A percentile compares a stretch with the other conserved stretches of the same genome.
phyloP scores from a whole-genome alignment of 805 yeast species.

The Komagataella mondaviorum region DNA sequence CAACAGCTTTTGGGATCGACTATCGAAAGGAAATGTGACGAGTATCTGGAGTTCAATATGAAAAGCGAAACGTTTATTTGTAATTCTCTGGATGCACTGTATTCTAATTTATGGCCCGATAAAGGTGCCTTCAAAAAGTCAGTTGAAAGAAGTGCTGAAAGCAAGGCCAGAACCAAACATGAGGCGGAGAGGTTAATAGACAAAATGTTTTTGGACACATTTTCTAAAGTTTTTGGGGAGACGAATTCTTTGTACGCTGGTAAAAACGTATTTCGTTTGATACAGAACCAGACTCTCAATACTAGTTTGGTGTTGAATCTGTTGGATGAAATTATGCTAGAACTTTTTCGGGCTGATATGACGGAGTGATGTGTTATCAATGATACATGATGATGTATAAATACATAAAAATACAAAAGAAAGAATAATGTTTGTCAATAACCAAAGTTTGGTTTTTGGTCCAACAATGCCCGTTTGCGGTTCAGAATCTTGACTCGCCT shows the following conservation, averaged over 20 bases:
- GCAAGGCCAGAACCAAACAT: constrained; percentile 35
- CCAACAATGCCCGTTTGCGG: not conserved
- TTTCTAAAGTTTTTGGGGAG: constrained; percentile 64
- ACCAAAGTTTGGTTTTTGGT: not conserved
- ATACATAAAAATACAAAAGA: not conserved
- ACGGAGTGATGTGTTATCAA: not conserved
- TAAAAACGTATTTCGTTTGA: constrained; percentile 40
- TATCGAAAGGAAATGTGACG: constrained; percentile 50
- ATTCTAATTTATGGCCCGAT: constrained; percentile 32
- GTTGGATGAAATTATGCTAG: constrained; percentile 41
- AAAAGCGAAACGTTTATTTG: constrained; percentile 31
- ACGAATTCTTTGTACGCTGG: constrained; percentile 54
- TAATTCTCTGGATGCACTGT: constrained; percentile 19
- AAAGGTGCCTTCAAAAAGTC: constrained; percentile 32
- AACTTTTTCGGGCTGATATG: constrained; percentile 23
- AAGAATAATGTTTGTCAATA: not conserved
- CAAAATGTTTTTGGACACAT: constrained; percentile 33
- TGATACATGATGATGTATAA: not conserved
- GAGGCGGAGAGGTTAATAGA: constrained; percentile 28
- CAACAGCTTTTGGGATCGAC: constrained; percentile 86
- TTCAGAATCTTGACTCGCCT: not conserved
- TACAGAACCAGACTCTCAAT: constrained; percentile 65
- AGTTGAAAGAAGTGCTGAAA: constrained; percentile 30
- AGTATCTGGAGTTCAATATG: constrained; percentile 21
- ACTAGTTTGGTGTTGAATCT: constrained; percentile 46